Conservation (phyloP, 1,284 basidiomycete genomes). For the Waitea zeae region DNA sequence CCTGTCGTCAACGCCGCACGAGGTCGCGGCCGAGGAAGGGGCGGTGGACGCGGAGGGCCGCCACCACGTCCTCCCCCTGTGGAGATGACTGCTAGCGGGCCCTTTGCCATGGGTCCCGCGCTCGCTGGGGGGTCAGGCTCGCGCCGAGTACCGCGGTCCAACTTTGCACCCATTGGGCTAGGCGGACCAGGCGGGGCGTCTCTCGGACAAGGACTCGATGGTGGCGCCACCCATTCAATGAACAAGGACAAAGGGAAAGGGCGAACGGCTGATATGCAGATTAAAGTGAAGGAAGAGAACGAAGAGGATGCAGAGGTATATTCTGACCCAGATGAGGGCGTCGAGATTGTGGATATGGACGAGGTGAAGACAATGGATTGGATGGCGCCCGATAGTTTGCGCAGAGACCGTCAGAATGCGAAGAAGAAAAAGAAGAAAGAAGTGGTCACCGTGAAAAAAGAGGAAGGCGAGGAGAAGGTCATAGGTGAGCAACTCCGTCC, state of each 20-base stretch:
- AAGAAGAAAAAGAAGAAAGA: conserved; percentile 23
- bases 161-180: conserved; percentile 24
- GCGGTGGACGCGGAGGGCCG: conserved; percentile 25
- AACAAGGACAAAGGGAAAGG: conserved; percentile 21
- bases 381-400: conserved; percentile 74
- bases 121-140: conserved; percentile 36
- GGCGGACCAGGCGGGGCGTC: conserved; percentile 18
- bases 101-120: conserved; percentile 70
- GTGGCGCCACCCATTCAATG: conserved; percentile 22
- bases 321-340: conserved; percentile 78
- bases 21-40: conserved; percentile 22
- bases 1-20: conserved; percentile 11
- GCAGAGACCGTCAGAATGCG: conserved; percentile 22
- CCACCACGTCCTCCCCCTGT: conserved; percentile 27
- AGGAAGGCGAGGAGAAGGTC: conserved; percentile 16
- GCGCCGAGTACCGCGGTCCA: conserved; percentile 31
- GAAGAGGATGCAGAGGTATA: conserved; percentile 52
- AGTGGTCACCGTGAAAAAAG: conserved; percentile 23
- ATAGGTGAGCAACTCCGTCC: conserved; percentile 11
- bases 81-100: conserved; percentile 72
- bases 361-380: conserved; percentile 69
- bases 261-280: conserved; percentile 30
- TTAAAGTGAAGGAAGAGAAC: conserved; percentile 10
- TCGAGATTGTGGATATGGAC: conserved; percentile 82
- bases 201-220: conserved; percentile 29